Evolutionary conservation across 208 protist genomes (phyloP).

Genomic region (Trypanosoma caninum): DNA sequence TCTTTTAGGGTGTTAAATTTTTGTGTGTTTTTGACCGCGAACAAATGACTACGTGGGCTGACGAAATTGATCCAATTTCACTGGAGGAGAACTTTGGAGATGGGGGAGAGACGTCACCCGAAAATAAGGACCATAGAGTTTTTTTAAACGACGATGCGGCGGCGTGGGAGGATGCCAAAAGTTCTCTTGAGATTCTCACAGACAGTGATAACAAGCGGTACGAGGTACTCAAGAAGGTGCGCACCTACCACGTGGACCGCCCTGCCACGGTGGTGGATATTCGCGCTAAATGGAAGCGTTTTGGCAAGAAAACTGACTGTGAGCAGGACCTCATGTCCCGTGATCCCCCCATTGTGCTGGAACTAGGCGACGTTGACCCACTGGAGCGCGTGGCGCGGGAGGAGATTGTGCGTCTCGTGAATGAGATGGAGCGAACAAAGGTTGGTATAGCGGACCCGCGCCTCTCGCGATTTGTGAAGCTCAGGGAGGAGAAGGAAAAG

Average conservation of each 20-base stretch:
- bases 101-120: background rate
- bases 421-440: slow-evolving; percentile 45
- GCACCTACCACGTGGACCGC: slow-evolving; percentile 54
- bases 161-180: slow-evolving; percentile 60
- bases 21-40: background rate
- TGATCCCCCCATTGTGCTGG: slow-evolving; percentile 69
- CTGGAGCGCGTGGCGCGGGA: slow-evolving; percentile 66
- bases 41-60: slow-evolving; percentile 40
- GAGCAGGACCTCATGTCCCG: slow-evolving; percentile 43
- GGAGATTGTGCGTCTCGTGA: slow-evolving; percentile 72
- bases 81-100: slow-evolving; percentile 10
- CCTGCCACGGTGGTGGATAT: slow-evolving; percentile 44
- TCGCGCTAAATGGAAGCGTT: slow-evolving; percentile 44
- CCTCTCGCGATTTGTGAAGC: slow-evolving; percentile 33
- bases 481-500: slow-evolving; percentile 38
- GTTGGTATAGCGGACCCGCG: slow-evolving; percentile 61
- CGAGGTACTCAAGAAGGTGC: slow-evolving; percentile 68
- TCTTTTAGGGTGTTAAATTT: slow-evolving; percentile 2
- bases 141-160: slow-evolving; percentile 31
- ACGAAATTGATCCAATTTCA: slow-evolving; percentile 43
- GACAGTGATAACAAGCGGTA: slow-evolving; percentile 60
- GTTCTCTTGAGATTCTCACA: slow-evolving; percentile 25
- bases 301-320: slow-evolving; percentile 48
- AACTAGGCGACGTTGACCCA: slow-evolving; percentile 73
- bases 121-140: slow-evolving; percentile 26